These are phyloP conservation scores for Phoma herbarum DNA, from an alignment of 2,329 filamentous ascomycete species.

Conservation along the genomic window DNA sequence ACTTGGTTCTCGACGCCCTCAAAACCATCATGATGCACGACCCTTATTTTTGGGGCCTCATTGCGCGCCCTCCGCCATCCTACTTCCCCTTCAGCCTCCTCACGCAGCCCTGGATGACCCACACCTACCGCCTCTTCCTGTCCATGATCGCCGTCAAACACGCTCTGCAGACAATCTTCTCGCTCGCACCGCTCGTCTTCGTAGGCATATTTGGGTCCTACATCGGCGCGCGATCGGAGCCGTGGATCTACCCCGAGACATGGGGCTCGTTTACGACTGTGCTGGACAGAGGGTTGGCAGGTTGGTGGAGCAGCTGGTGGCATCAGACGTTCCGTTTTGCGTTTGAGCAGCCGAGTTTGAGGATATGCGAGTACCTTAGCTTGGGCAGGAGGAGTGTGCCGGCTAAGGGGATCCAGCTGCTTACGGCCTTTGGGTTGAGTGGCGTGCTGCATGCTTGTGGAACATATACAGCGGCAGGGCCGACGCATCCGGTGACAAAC, in stretches of 20 bases:
- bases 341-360: slow-evolving; percentile 67
- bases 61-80: slow-evolving; percentile 53
- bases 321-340: slow-evolving; percentile 86
- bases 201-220: slow-evolving; percentile 65
- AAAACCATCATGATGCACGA: slow-evolving; percentile 77
- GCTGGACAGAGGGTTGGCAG: slow-evolving; percentile 74
- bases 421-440: slow-evolving; percentile 71
- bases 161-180: slow-evolving; percentile 69
- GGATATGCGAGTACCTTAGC: slow-evolving; percentile 50
- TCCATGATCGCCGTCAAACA: slow-evolving; percentile 65
- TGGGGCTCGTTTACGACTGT: slow-evolving; percentile 65
- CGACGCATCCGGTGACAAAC: slow-evolving; percentile 58
- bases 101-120: slow-evolving; percentile 57
- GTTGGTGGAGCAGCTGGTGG: slow-evolving; percentile 89
- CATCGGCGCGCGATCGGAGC: slow-evolving; percentile 66
- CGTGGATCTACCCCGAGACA: slow-evolving; percentile 69
- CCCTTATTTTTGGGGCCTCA: slow-evolving; percentile 74
- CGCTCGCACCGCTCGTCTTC: slow-evolving; percentile 68
- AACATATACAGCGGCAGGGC: slow-evolving; percentile 70
- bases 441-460: slow-evolving; percentile 76
- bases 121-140: slow-evolving; percentile 65
- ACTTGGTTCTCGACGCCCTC: slow-evolving; percentile 74
- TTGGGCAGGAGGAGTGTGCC: slow-evolving; percentile 44
- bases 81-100: slow-evolving; percentile 57
- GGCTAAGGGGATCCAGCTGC: slow-evolving; percentile 54